Base-by-base conservation (phyloP, 345 rosid genomes). In the Murraya paniculata region DNA sequence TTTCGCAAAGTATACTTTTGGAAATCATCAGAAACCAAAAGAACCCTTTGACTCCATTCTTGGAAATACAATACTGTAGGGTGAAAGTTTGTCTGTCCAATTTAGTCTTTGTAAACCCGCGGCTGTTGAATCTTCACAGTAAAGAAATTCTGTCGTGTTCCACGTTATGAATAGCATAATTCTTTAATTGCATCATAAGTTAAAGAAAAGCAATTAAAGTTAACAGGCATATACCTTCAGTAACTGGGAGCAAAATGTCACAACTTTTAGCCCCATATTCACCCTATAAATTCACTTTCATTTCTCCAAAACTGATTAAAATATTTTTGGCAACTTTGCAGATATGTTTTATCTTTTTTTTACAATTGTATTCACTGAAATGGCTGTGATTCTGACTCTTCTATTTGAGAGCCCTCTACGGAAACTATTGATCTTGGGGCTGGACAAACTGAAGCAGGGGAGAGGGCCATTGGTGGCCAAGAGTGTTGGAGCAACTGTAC, bases 341-440 rank as follows among this genome's bases (percentile, higher is more conserved):
- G 64, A 80, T 57, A 88, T 88, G 91, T 85, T 85, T 66, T 83
- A 81, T 28, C 82, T 87, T n/a, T 31, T 87, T 78, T 85, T 81
- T 24, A 57, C 74, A 4, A 38, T 85, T 22, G 82, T 84, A 5
- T 74, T 87, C 60, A 22, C 81, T 0, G 88, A 88, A 73, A 91
- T 86, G 90, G 79, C 66, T 7, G 18, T 85, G 73, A 74, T 84
- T 56, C 9, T 83, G 56, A 41, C 57, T 21, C 88, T 89, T 18
- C 35, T 84, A 59, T 91, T 82, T 55, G 56, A 31, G 28, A 81
- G 50, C 62, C 90, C 92, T 31, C 6, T 86, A 10, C 83, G 87
- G 85, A 76, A 62, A 74, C 27, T 89, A 61, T 27, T 89, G 71
- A 73, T 86, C 28, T 10, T 78, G 75, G 84, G 81, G 31, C 8